A percentile compares a stretch with the other conserved stretches of the same genome.
phyloP scores from a whole-genome alignment of 352 stramenopile species.

The Thalassiosira livingstoniorum region DNA sequence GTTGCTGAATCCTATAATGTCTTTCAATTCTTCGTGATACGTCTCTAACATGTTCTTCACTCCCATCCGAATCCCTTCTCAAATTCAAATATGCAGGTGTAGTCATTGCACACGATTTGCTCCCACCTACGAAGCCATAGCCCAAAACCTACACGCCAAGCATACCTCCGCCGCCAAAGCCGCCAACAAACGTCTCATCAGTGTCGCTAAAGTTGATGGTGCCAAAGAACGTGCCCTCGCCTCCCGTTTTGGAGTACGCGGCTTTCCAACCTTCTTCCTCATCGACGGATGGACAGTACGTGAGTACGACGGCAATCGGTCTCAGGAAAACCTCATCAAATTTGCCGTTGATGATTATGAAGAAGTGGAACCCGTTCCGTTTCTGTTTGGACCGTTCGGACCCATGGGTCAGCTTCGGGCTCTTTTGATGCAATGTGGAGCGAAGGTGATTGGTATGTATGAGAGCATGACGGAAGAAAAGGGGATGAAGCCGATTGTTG shows the following conservation, averaged over 20 bases:
- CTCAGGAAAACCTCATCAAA: constrained; percentile 68
- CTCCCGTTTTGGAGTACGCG: constrained; percentile 66
- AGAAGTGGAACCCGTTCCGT: constrained; percentile 64
- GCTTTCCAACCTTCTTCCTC: constrained; percentile 78
- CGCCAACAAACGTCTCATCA: constrained; percentile 55
- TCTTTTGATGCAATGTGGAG: constrained; percentile 63
- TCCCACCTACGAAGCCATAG: constrained; percentile 63
- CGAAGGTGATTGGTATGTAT: constrained; percentile 54
- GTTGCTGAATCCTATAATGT: no score
- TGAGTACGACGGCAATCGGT: constrained; percentile 66
- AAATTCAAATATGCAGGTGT: constrained; percentile 49
- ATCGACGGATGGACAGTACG: constrained; percentile 77
- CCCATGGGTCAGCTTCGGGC: constrained; percentile 72
- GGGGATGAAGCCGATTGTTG: constrained; percentile 57
- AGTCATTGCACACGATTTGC: constrained; percentile 75
- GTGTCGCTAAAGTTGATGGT: constrained; percentile 76
- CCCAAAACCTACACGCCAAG: constrained; percentile 52
- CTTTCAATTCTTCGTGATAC: background rate
- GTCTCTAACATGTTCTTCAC: background rate
- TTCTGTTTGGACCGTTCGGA: constrained; percentile 76
- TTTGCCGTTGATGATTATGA: constrained; percentile 56
- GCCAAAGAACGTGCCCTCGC: constrained; percentile 62
- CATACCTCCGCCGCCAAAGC: background rate
- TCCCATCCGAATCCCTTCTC: constrained; percentile 10
- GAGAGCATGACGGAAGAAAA: constrained; percentile 50